Evolutionary conservation across 805 yeast species (phyloP), one percentile per base, ranked within the genome.

Genomic region (Saccharomycopsis sp.): DNA sequence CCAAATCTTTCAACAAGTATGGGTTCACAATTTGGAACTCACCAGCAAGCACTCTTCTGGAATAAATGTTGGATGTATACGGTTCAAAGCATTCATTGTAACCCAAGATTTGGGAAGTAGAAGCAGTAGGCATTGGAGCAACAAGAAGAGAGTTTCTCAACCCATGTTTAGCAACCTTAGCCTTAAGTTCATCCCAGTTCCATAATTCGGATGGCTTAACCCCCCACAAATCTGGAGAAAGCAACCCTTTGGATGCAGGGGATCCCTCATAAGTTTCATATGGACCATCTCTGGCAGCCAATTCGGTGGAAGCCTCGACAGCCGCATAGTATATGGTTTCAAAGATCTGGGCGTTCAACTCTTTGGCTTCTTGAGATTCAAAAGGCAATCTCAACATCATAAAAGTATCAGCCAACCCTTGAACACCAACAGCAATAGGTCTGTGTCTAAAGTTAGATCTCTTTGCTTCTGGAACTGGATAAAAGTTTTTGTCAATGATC

Each of bases 41-140:
- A 36, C 96, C 97, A 16, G 96, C 82, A 6, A 86, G 64, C 4
- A 87, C 96, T 56, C 97, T 76, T 53, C 97, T 75, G 34, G 84
- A 75, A 62, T 87, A 89, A 54, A 89, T 77, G 63, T 89, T 89
- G 16, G 96, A 86, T 5, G 98, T 88, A 59, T 78, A 77, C 9
- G 98, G 97, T 61, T 89, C 98, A 60, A 89, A 89, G 62, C 96
- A 88, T 64, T 89, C 97, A 53, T 78, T 88, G 67, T 73, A 85
- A 30, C 96, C 97, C 39, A 89, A 67, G 38, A 89, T 88, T 65
- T 87, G 96, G 3, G 97, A 89, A 2, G 97, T 89, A 1, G 96
- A 86, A 2, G 97, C 97, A 13, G 97, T 89, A 33, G 97, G 97
- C 97, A 89, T 89, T 39, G 96, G 92, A 1, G 94, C 96, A 25